Conservation (phyloP, 331 rosid species). For the Malus hybrid region DNA sequence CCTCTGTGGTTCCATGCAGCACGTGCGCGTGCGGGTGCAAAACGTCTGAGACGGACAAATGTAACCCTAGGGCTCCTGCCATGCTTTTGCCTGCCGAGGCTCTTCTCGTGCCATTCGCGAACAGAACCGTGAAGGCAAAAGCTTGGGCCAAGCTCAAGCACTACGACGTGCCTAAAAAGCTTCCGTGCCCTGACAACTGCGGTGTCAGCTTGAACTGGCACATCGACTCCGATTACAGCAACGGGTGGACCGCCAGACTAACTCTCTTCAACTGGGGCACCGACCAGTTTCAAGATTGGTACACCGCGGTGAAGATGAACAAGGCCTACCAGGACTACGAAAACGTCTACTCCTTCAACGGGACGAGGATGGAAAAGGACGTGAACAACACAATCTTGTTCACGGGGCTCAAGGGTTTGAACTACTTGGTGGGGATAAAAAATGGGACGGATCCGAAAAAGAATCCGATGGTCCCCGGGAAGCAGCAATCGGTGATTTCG, state of each 20-base stretch:
- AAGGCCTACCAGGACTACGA: conserved; percentile 36
- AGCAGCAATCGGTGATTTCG: conserved; percentile 72
- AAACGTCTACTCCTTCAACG: conserved; percentile 70
- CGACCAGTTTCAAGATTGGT: conserved; percentile 59
- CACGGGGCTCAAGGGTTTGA: conserved; percentile 40
- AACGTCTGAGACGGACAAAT: conserved; percentile 2
- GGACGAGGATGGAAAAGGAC: conserved; percentile 27
- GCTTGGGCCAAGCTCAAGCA: conserved; percentile 79
- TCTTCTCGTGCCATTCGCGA: conserved; percentile 57
- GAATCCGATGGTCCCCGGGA: conserved; percentile 74
- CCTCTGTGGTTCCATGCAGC: conserved; percentile 70
- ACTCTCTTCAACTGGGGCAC: conserved; percentile 77
- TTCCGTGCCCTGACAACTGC: conserved; percentile 81
- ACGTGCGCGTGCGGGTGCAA: conserved; percentile 77
- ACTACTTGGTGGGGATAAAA: conserved; percentile 44
- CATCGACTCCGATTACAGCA: conserved; percentile 43
- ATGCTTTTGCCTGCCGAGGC: conserved; percentile 67
- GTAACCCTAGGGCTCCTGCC: conserved; percentile 25
- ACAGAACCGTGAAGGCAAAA: conserved; percentile 50
- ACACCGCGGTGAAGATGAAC: conserved; percentile 40
- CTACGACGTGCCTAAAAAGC: conserved; percentile 17
- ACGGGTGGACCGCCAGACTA: conserved; percentile 81
- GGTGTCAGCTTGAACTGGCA: conserved; percentile 90
- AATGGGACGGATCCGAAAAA: conserved; percentile 28
- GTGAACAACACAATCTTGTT: conserved; percentile 37